Evolutionary conservation across 2,329 filamentous ascomycete genomes (phyloP).

Genomic region (Colletotrichum trifolii): DNA sequence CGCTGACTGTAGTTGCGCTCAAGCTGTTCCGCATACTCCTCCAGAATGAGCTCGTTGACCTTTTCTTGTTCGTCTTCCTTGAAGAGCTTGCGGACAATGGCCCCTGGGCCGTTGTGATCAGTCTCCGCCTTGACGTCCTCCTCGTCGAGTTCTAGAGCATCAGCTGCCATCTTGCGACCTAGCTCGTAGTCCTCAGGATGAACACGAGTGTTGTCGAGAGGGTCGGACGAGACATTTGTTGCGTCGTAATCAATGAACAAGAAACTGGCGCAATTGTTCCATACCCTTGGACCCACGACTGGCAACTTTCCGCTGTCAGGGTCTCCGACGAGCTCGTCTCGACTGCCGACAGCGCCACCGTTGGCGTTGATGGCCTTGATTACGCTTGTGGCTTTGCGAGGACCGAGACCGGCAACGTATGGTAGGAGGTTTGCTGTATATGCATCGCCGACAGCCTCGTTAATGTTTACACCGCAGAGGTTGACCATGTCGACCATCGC

Average conservation of each 20-base stretch:
- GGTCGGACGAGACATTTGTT: slow-evolving; percentile 85
- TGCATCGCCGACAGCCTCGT: slow-evolving; percentile 84
- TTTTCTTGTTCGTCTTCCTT: slow-evolving; percentile 93
- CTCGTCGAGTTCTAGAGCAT: slow-evolving; percentile 95
- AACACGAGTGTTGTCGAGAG: slow-evolving; percentile 95
- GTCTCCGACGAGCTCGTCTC: slow-evolving; percentile 90
- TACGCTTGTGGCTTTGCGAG: slow-evolving; percentile 84
- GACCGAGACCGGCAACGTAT: slow-evolving; percentile 90
- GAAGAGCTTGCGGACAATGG: slow-evolving; percentile 94
- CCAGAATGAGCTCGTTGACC: slow-evolving; percentile 94
- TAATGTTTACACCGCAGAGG: slow-evolving; percentile 93
- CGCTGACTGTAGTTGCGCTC: slow-evolving; percentile 92
- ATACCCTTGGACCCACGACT: slow-evolving; percentile 89
- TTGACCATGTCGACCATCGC: slow-evolving; percentile 99
- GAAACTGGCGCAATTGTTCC: slow-evolving; percentile 97
- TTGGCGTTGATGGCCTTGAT: slow-evolving; percentile 88
- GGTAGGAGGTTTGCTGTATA: slow-evolving; percentile 90
- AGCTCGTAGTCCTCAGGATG: slow-evolving; percentile 99
- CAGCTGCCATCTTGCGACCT: slow-evolving; percentile 97
- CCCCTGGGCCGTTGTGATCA: slow-evolving; percentile 88
- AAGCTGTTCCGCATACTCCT: slow-evolving; percentile 96
- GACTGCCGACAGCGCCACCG: slow-evolving; percentile 83
- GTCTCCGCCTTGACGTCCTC: slow-evolving; percentile 97
- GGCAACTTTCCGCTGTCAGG: slow-evolving; percentile 81
- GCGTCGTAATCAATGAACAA: slow-evolving; percentile 88